Evolutionary conservation across 2,329 filamentous ascomycete genomes (phyloP).

Genomic region (Nigrospora sphaerica): DNA sequence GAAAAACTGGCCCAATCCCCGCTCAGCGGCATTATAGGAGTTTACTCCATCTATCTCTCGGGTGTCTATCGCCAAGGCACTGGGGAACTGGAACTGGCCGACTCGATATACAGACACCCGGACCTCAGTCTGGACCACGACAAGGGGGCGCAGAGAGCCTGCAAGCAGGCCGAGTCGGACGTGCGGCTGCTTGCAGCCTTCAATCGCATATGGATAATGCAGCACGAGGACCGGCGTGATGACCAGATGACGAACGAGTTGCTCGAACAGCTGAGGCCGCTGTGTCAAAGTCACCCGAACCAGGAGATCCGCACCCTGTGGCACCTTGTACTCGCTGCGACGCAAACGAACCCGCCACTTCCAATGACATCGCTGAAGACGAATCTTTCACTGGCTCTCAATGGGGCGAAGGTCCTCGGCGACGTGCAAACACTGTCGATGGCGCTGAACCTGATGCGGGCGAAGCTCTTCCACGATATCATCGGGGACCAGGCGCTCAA

Average conservation of each 20-base stretch:
- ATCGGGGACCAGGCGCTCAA: constrained; percentile 76
- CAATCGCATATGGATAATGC: constrained; percentile 67
- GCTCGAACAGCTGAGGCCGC: constrained; percentile 57
- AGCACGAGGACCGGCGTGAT: constrained; percentile 50
- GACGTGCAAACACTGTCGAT: constrained; percentile 81
- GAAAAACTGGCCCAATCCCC: constrained; percentile 26
- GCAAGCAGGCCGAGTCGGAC: constrained; percentile 51
- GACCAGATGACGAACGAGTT: constrained; percentile 52
- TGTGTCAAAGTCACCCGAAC: constrained; percentile 64
- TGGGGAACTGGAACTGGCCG: constrained; percentile 63
- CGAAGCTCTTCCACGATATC: constrained; percentile 72
- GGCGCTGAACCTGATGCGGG: constrained; percentile 78
- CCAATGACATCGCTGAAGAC: constrained; percentile 73
- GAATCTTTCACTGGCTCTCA: constrained; percentile 66
- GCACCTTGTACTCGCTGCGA: constrained; percentile 65
- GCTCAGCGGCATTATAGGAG: constrained; percentile 37
- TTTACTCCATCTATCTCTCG: constrained; percentile 62
- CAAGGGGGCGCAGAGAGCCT: constrained; percentile 24
- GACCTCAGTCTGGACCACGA: constrained; percentile 46
- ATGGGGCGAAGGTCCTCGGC: constrained; percentile 57
- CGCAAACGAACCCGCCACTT: constrained; percentile 52
- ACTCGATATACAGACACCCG: constrained; percentile 57
- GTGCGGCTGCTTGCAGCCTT: constrained; percentile 59
- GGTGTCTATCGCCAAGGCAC: constrained; percentile 72
- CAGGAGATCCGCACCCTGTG: constrained; percentile 72